Base-by-base conservation (phyloP, 345 rosid species). In the Eucalyptus pauciflora region DNA sequence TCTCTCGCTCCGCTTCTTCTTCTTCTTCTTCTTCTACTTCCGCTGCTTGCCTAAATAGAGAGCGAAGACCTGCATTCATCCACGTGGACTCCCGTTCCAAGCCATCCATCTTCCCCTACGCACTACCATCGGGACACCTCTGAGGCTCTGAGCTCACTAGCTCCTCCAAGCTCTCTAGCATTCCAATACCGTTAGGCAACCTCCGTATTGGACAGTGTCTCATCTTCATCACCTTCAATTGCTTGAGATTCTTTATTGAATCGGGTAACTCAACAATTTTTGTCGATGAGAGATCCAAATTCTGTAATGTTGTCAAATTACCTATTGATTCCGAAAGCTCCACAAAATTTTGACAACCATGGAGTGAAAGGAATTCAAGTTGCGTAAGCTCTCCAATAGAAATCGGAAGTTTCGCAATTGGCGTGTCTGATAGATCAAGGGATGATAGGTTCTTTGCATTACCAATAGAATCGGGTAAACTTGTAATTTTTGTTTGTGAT, bases 191-290 rank as follows among this genome's bases (percentile, higher is more conserved):
- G 0, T 2, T 4, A 3, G 33, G 33, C 4, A 62, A 62, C 16
- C 69, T 62, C 33, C 0, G 13, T 29, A 62, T 62, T n/a, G 2
- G 13, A 24, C 64, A 4, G 5, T 0, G 0, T 24, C 0, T 5
- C 29, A 58, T 58, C 3, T 0, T 1, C 64, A 58, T 5, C 9
- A 62, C 33, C 33, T 62, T 62, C 71, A 29, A 62, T 4, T 6
- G 71, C 37, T 64, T 64, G 71, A 64, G 71, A 64, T 64, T 29
- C 0, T 64, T 7, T n/a, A 64, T 64, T 1, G 37, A 64, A 29
- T 64, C 0, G 3, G 71, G 71, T 64, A 64, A 29, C 71, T n/a
- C 3, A 29, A 64, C 18, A 7, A 64, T 13, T 15, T 7, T 29
- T 3, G 71, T 64, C 0, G 3, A 0, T 13, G 9, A 29, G 71